These are phyloP conservation scores for Zygotorulaspora danielsina DNA, from an alignment of 805 yeast genomes.

Conservation along the genomic window DNA sequence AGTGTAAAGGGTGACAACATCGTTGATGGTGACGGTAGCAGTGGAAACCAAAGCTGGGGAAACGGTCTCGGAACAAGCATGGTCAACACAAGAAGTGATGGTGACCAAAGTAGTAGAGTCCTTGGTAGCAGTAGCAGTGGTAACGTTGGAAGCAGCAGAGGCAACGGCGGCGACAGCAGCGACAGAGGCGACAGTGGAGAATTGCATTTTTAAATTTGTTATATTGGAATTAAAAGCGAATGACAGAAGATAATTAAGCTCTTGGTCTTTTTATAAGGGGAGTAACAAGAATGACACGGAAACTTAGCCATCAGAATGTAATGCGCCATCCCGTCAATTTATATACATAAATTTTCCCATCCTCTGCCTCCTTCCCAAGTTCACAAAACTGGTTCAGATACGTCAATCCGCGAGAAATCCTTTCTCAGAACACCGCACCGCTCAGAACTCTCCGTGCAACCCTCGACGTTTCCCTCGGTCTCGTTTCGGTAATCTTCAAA, in stretches of 20 bases:
- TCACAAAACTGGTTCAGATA: neutral
- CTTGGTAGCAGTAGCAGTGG: conserved; percentile 27
- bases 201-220: conserved; percentile 36
- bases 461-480: too few species aligned
- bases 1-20: conserved; percentile 38
- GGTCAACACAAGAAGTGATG: conserved; percentile 36
- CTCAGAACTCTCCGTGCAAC: too few species aligned
- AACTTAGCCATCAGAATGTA: neutral
- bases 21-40: conserved; percentile 36
- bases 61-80: conserved; percentile 33
- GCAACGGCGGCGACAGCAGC: conserved; percentile 36
- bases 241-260: conserved; percentile 28
- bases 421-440: neutral
- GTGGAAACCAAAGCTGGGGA: conserved; percentile 36
- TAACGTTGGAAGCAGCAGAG: conserved; percentile 25
- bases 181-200: conserved; percentile 39
- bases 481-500: neutral
- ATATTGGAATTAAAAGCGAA: conserved; percentile 28
- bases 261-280: conserved; percentile 18
- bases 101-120: conserved; percentile 36
- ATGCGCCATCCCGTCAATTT: conserved; percentile 5
- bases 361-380: neutral
- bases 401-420: neutral
- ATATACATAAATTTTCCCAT: conserved; percentile 1
- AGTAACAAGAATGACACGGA: neutral